A percentile compares a stretch with the other conserved stretches of the same genome.
Evolutionary conservation across 2,329 filamentous ascomycete genomes (phyloP).

Genomic region (Stenocarpella maydis): DNA sequence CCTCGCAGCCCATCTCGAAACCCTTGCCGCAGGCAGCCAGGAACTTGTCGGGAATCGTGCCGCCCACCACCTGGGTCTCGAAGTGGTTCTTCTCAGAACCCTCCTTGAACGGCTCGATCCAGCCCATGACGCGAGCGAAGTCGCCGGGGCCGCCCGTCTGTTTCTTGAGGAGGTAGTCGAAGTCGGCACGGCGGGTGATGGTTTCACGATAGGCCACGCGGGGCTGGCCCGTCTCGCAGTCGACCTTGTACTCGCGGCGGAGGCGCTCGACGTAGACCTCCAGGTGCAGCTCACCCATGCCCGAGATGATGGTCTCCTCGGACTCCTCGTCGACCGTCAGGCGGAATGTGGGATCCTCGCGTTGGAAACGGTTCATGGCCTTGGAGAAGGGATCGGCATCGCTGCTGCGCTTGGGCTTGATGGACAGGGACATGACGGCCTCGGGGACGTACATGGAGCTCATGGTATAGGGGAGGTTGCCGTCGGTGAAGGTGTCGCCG

Average conservation of each 20-base stretch:
- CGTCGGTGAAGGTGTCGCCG: conserved; percentile 97
- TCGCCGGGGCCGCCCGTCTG: conserved; percentile 96
- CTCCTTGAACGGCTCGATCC: conserved; percentile 82
- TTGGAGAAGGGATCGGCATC: conserved; percentile 96
- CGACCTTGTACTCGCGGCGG: conserved; percentile 94
- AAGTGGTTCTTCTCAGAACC: conserved; percentile 80
- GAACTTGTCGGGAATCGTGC: conserved; percentile 94
- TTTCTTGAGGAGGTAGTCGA: conserved; percentile 94
- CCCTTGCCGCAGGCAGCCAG: conserved; percentile 94
- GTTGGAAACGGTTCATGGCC: conserved; percentile 98
- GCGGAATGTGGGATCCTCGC: conserved; percentile 97
- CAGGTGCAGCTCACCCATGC: conserved; percentile 97
- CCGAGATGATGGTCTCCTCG: conserved; percentile 96
- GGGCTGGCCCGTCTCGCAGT: conserved; percentile 93
- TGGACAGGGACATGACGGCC: conserved; percentile 96
- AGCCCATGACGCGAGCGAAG: conserved; percentile 91
- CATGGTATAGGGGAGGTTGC: conserved; percentile 91
- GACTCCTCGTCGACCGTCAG: conserved; percentile 92
- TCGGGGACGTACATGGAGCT: conserved; percentile 98
- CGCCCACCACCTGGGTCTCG: conserved; percentile 86
- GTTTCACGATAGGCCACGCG: conserved; percentile 98
- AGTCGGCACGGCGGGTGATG: conserved; percentile 79
- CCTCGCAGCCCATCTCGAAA: conserved; percentile 82
- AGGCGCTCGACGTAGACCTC: conserved; percentile 98
- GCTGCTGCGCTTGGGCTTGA: conserved; percentile 92